Base-by-base conservation (phyloP, 225 moss, liverwort and hornwort genomes). In the Bryoerythrophyllum caledonicum region DNA sequence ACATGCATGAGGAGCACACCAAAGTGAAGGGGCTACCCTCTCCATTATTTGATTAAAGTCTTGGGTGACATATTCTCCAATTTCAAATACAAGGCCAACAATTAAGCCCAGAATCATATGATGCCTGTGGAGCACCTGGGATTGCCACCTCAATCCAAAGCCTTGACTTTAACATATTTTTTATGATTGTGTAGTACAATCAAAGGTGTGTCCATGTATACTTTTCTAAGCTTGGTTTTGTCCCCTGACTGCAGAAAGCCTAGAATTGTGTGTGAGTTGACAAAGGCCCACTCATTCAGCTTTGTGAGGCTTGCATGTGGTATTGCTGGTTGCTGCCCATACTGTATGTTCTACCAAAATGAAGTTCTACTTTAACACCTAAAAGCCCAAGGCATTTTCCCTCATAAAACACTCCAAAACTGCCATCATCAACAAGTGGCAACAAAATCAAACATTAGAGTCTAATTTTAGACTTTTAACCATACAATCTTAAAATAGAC, bases 11-110 rank as follows among this genome's bases (percentile, higher is more conserved):
- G 34, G 8, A 24, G 30, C 37, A 4, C 7, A 52, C 20, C 28
- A 61, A 63, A 75, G 65, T 2, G 8, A 38, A 12, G 58, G 63
- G 70, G 37, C 75, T 75, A 28, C 77, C 5, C 3, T 17, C 21
- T 65, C 58, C 75, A 76, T 65, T 71, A 76, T 66, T 71, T 30
- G 51, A 51, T n/a, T 6, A 21, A 44, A 44, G 56, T 55, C 30
- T n/a, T 5, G 25, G 38, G 38, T 19, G 40, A 6, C 0, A 1
- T 58, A 71, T 11, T 0, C 30, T 76, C 32, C 21, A 66, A 4
- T 25, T 71, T 51, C 41, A 24, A 65, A 62, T 51, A 25, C 10
- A 0, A 10, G 0, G 17, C 20, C 38, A 13, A 23, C 13, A 0
- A 30, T 62, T 6, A 8, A 51, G 43, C 24, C 63, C 9, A 2